phyloP scores from a whole-genome alignment of 2,329 filamentous ascomycete genomes.

The Pseudogymnoascus sp. region DNA sequence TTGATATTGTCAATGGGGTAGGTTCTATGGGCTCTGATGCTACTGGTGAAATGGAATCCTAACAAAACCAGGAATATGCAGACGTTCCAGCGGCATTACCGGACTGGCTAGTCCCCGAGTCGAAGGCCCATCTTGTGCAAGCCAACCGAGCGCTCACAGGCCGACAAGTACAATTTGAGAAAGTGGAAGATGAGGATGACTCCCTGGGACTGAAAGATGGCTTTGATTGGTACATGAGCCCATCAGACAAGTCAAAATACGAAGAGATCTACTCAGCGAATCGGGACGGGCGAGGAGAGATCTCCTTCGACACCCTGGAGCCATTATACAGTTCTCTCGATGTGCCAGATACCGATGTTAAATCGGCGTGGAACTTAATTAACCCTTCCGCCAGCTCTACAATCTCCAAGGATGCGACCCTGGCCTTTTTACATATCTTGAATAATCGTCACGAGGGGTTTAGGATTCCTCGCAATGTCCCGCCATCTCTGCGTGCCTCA shows the following conservation, averaged over 20 bases:
- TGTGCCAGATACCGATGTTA: slow-evolving; percentile 68
- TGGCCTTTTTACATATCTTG: slow-evolving; percentile 93
- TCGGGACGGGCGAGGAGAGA: slow-evolving; percentile 76
- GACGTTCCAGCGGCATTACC: slow-evolving; percentile 82
- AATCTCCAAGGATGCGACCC: slow-evolving; percentile 89
- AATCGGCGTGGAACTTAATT: slow-evolving; percentile 93
- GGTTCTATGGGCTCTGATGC: slow-evolving; percentile 25
- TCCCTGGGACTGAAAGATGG: slow-evolving; percentile 82
- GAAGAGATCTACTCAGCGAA: slow-evolving; percentile 95
- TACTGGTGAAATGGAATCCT: background rate
- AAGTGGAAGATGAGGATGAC: slow-evolving; percentile 75
- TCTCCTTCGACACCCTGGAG: slow-evolving; percentile 68
- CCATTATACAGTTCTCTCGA: slow-evolving; percentile 78
- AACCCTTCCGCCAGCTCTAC: slow-evolving; percentile 77
- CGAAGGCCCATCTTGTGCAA: slow-evolving; percentile 83
- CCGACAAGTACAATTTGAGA: slow-evolving; percentile 74
- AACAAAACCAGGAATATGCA: slow-evolving; percentile 60
- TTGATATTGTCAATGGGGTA: slow-evolving; percentile 93
- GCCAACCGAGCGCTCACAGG: slow-evolving; percentile 72
- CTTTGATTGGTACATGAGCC: slow-evolving; percentile 99
- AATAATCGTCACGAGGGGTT: slow-evolving; percentile 93
- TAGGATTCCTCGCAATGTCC: slow-evolving; percentile 85
- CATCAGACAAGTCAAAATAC: slow-evolving; percentile 84
- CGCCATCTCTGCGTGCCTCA: slow-evolving; percentile 78
- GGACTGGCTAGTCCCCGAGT: slow-evolving; percentile 95